Evolutionary conservation across 139 green algal genomes (phyloP).

Genomic region (Nannochloris sp.): DNA sequence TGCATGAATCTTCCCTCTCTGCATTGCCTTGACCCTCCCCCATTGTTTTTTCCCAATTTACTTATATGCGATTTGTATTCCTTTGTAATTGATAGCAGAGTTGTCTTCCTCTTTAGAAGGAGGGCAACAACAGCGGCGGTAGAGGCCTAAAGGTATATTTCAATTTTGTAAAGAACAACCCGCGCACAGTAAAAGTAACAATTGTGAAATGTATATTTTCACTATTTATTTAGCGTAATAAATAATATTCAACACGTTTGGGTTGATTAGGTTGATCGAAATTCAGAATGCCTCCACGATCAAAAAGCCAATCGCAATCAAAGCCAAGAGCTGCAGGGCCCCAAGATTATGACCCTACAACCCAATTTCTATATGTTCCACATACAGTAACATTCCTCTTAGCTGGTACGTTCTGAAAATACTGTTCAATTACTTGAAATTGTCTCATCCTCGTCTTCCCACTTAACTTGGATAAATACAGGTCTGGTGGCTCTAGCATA

Average conservation of each 20-base stretch:
- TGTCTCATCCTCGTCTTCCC: not conserved
- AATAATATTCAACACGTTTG: not conserved
- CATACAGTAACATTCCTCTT: conserved; percentile 51
- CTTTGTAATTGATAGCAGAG: no score
- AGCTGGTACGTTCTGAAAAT: conserved; percentile 22
- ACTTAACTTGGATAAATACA: not conserved
- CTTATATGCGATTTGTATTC: no score
- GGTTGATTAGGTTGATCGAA: no score
- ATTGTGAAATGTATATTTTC: not conserved
- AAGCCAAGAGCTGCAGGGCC: not conserved
- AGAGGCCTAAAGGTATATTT: no score
- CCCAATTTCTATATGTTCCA: conserved; percentile 51
- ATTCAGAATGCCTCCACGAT: not conserved
- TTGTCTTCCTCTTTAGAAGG: no score
- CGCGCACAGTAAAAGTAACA: not conserved
- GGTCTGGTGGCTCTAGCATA: conserved; percentile 25
- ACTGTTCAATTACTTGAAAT: not conserved
- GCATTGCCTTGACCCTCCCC: no score
- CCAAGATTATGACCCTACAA: conserved; percentile 42
- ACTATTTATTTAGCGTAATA: not conserved
- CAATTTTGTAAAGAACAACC: not conserved
- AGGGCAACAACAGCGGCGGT: no score
- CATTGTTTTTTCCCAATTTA: no score
- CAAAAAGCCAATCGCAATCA: not conserved
- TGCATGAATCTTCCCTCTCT: no score